Percentiles rank a stretch among this genome's conserved stretches.
Conservation (phyloP, 306 rosid species). For the Fragaria ananassa region DNA sequence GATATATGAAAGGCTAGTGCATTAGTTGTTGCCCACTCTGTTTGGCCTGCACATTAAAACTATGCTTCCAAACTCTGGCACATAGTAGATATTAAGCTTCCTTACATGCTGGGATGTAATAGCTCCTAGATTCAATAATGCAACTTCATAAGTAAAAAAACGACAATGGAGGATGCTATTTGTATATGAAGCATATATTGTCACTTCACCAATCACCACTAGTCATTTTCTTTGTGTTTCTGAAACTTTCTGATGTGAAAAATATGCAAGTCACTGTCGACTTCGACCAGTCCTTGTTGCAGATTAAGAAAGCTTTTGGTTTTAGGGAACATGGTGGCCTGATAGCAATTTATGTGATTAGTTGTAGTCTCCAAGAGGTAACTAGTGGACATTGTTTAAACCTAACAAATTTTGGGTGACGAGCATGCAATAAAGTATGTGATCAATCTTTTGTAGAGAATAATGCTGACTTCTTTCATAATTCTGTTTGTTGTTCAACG, state of each 20-base stretch:
- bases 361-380: neutral
- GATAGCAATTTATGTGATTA: neutral
- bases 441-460: neutral
- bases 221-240: neutral
- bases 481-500: neutral
- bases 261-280: neutral
- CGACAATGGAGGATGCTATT: neutral
- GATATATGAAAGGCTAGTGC: neutral
- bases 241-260: neutral
- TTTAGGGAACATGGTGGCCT: neutral
- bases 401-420: neutral
- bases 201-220: neutral
- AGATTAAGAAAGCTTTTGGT: neutral
- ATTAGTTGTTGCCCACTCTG: slow-evolving; percentile 16
- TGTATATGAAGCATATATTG: neutral
- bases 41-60: slow-evolving; percentile 1
- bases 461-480: neutral
- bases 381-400: neutral
- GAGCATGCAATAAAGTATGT: neutral
- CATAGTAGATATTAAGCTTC: neutral
- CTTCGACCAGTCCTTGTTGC: neutral
- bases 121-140: neutral
- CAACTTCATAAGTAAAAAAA: neutral
- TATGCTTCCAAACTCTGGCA: neutral
- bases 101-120: neutral